Evolutionary conservation across 331 rosid species (phyloP), one percentile per base, ranked within the genome.

Genomic region (Cydonia oblonga): DNA sequence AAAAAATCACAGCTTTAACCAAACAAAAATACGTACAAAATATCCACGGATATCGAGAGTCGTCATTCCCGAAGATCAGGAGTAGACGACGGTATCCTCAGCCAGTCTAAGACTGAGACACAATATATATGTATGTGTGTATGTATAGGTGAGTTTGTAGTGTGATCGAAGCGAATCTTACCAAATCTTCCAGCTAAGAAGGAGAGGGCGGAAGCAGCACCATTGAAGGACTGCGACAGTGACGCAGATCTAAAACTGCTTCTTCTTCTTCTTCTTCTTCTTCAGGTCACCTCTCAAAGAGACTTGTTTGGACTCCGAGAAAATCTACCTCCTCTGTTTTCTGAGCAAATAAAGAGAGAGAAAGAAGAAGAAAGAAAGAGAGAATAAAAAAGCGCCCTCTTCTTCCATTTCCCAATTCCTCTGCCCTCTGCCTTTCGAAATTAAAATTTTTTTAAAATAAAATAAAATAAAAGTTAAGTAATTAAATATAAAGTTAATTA

Each of bases 181-280:
- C 83, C 84, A 40, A 70, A 68, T 79, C 60, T 62, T 69, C 38
- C 61, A 64, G 75, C 71, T n/a, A 32, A 66, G 73, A 35, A 71
- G 63, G 68, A 56, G 22, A 77, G 69, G 38, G 40, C 20, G 54
- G 54, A 49, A 49, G 20, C 29, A 78, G 51, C 69, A 26, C 72
- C 79, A 75, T 75, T 77, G 76, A 58, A 52, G 38, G 56, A 40
- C 68, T 42, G 70, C 40, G 79, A 42, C 29, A 66, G 64, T 42
- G 64, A 74, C 80, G 79, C 82, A 75, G 87, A 86, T 86, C 84
- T 73, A 81, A 66, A 63, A 84, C 69, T 75, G 57, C 42, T 66
- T 84, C 66, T 72, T 54, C 56, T 53, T 33, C 42, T 66, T 84
- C 66, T 72, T 54, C 56, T 53, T 33, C 28, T 16, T 16, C 68